Conservation (phyloP, 2,329 filamentous ascomycete genomes). For the Fusarium anthophilum region DNA sequence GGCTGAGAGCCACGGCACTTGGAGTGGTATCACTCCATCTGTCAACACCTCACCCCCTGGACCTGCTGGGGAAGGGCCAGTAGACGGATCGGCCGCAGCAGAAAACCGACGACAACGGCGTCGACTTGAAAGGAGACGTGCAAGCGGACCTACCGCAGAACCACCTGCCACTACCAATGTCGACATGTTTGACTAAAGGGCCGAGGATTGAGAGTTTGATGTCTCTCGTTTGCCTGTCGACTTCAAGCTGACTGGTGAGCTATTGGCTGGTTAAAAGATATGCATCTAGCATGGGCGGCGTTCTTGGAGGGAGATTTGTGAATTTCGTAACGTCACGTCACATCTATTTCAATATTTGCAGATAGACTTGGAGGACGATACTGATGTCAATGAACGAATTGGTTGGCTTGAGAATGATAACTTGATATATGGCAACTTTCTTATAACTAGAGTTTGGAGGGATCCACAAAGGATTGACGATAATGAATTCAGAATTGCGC, state of each 20-base stretch:
- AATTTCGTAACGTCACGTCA: slow-evolving; percentile 30
- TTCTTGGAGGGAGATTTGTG: slow-evolving; percentile 35
- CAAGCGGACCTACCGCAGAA: slow-evolving; percentile 44
- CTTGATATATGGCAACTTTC: slow-evolving; percentile 13
- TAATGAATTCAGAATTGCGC: slow-evolving; percentile 19
- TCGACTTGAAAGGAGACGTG: slow-evolving; percentile 62
- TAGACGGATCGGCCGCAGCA: slow-evolving; percentile 51
- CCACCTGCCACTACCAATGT: slow-evolving; percentile 19
- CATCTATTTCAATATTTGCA: slow-evolving; percentile 36
- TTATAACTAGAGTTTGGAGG: slow-evolving; percentile 24
- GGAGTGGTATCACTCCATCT: slow-evolving; percentile 53
- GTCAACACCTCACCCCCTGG: slow-evolving; percentile 56
- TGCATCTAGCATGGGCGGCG: slow-evolving; percentile 35
- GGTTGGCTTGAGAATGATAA: slow-evolving; percentile 30
- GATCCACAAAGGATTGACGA: slow-evolving; percentile 23
- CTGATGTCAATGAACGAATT: slow-evolving; percentile 40
- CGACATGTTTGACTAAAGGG: slow-evolving; percentile 33
- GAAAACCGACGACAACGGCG: slow-evolving; percentile 65
- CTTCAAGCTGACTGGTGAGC: background rate
- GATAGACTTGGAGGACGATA: slow-evolving; percentile 40
- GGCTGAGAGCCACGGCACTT: slow-evolving; percentile 62
- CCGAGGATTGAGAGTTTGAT: background rate
- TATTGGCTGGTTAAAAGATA: slow-evolving; percentile 9
- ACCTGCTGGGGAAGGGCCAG: slow-evolving; percentile 45
- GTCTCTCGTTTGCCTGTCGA: background rate